Base-by-base conservation (phyloP, 2,329 filamentous ascomycete genomes). In the Sporothrix humicola region DNA sequence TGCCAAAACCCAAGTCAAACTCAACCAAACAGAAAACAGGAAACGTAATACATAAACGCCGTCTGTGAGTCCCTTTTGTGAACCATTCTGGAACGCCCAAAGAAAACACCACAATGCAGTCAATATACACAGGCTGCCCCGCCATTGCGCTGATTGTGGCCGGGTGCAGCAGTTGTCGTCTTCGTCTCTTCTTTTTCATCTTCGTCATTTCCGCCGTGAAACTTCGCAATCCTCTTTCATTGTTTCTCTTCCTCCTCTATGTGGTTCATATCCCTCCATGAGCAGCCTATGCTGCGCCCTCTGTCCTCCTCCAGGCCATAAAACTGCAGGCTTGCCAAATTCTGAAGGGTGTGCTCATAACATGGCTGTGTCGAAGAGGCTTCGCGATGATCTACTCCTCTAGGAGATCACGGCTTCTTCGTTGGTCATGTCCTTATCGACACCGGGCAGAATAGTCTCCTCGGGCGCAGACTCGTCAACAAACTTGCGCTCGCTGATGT, bases 401-500 rank as follows among this genome's bases (percentile, higher is more conserved):
- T 74, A 76, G 17, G 72, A 73, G 54, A 74, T 74, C 63, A 71
- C 54, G 5, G 75, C 69, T 13, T 77, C 76, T 37, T 85, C 86
- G 56, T 82, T 81, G 74, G 81, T 82, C 75, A 80, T 79, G 13
- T 78, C 80, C 61, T 75, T 79, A 56, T 81, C 82, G 10, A 37
- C 50, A 42, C 80, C 87, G 0, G 92, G 90, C 74, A 93, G 87
- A 75, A 97, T 90, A 70, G 93, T 83, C 82, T 97, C 93, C 80
- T 93, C 91, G 42, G 85, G 84, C 6, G 83, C 87, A 12, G 86
- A 85, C 66, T 93, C 91, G 73, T 93, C 90, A 69, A 95, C 90
- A 83, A 97, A 98, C 80, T 93, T 95, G 78, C 95, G 88, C 82
- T 97, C 93, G 79, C 94, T 97, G 69, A 97, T 90, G 81, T 97